A percentile compares a stretch with the other conserved stretches of the same genome.
These are phyloP conservation scores for Carex scoparia DNA, from an alignment of 176 grass and related monocot species.

Conservation along the genomic window DNA sequence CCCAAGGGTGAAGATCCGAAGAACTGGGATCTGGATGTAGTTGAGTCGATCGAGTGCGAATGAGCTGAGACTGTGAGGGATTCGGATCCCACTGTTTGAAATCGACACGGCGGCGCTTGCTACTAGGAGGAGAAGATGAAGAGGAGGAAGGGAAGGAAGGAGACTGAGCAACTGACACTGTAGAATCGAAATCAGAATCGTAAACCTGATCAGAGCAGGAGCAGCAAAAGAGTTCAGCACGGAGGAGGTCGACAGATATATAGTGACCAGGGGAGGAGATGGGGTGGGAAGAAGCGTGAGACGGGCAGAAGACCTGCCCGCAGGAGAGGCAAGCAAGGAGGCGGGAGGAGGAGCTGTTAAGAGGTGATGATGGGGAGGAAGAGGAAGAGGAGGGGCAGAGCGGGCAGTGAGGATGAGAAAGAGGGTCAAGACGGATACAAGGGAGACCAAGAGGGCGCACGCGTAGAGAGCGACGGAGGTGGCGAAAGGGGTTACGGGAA, in stretches of 20 bases:
- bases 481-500: conserved; percentile 46
- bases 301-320: conserved; percentile 59
- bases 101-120: conserved; percentile 68
- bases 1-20: conserved; percentile 27
- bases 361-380: background rate
- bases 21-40: conserved; percentile 31
- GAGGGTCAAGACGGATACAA: conserved; percentile 59
- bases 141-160: conserved; percentile 29
- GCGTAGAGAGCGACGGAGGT: conserved; percentile 74
- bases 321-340: conserved; percentile 83
- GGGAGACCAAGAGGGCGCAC: conserved; percentile 64
- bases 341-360: conserved; percentile 14
- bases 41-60: conserved; percentile 21
- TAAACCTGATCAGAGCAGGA: conserved; percentile 91
- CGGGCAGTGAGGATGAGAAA: conserved; percentile 51
- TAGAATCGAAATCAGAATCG: conserved; percentile 79
- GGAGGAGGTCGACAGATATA: conserved; percentile 87
- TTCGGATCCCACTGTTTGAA: conserved; percentile 74
- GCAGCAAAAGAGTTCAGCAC: conserved; percentile 81
- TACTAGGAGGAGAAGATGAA: background rate
- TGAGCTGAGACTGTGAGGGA: conserved; percentile 57
- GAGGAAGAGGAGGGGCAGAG: conserved; percentile 33
- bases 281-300: conserved; percentile 47
- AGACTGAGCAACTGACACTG: conserved; percentile 65
- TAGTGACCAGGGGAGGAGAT: conserved; percentile 52